These are phyloP conservation scores for Xylaria bambusicola DNA, from an alignment of 495 filamentous ascomycete genomes.

Conservation along the genomic window DNA sequence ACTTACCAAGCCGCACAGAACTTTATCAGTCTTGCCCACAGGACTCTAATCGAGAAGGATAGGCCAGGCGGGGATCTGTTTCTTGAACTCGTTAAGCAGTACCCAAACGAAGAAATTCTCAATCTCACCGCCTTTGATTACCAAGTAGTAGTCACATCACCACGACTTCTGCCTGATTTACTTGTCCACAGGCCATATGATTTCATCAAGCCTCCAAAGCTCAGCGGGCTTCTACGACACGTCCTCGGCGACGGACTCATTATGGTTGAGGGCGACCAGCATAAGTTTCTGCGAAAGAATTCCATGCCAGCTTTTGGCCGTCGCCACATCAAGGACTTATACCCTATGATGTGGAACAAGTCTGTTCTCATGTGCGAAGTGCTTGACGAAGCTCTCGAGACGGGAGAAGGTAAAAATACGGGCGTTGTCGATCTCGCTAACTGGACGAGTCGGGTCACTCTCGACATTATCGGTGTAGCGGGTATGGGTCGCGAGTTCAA, in stretches of 20 bases:
- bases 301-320: constrained; percentile 75
- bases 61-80: constrained; percentile 47
- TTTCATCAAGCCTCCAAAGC: constrained; percentile 64
- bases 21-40: constrained; percentile 16
- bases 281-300: constrained; percentile 72
- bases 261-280: constrained; percentile 74
- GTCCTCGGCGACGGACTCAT: constrained; percentile 69
- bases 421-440: constrained; percentile 59
- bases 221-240: constrained; percentile 53
- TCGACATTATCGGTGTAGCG: constrained; percentile 75
- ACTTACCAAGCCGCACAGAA: background rate
- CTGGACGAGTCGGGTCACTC: constrained; percentile 66
- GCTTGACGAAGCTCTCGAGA: constrained; percentile 38
- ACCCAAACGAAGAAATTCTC: constrained; percentile 57
- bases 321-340: constrained; percentile 74
- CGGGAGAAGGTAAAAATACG: constrained; percentile 32
- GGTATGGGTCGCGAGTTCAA: constrained; percentile 73
- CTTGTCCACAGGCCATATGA: constrained; percentile 65
- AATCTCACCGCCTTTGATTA: constrained; percentile 76
- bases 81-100: constrained; percentile 42
- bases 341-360: constrained; percentile 75
- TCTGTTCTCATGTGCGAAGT: constrained; percentile 30
- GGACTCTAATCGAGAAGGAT: constrained; percentile 10
- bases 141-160: constrained; percentile 57
- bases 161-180: constrained; percentile 61